Conservation (phyloP, 352 stramenopile genomes). For the Phytophthora tubulina region DNA sequence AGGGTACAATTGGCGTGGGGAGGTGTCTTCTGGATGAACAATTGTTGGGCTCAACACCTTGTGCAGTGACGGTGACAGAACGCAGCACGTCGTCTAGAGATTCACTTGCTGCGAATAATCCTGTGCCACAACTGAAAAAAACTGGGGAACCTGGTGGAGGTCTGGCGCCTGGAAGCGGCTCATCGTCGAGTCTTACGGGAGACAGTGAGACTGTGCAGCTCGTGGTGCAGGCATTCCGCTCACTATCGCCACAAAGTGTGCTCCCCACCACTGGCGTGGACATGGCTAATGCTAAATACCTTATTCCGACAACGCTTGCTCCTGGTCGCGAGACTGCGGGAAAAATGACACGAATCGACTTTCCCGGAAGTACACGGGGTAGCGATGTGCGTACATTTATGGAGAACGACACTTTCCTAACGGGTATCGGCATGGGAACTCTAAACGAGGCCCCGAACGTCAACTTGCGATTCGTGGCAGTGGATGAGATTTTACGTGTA, state of each 20-base stretch:
- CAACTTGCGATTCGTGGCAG: slow-evolving; percentile 61
- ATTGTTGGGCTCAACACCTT: slow-evolving; percentile 52
- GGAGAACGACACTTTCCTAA: slow-evolving; percentile 76
- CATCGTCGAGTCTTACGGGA: slow-evolving; percentile 16
- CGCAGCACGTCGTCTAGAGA: slow-evolving; percentile 54
- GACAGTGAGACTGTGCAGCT: slow-evolving; percentile 60
- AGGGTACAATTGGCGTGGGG: slow-evolving; percentile 61
- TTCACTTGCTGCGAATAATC: slow-evolving; percentile 26
- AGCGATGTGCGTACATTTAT: slow-evolving; percentile 57
- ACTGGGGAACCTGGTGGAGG: slow-evolving; percentile 4
- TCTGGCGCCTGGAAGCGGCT: slow-evolving; percentile 17
- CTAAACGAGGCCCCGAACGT: slow-evolving; percentile 42
- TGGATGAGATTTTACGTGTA: slow-evolving; percentile 85
- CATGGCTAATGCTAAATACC: slow-evolving; percentile 81
- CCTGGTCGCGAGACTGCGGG: slow-evolving; percentile 43
- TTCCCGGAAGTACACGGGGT: slow-evolving; percentile 30
- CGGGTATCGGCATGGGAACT: slow-evolving; percentile 38
- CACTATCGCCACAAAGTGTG: slow-evolving; percentile 55
- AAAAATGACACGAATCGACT: slow-evolving; percentile 34
- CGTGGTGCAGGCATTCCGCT: slow-evolving; percentile 65
- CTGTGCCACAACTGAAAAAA: slow-evolving; percentile 26
- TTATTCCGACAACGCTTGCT: slow-evolving; percentile 71
- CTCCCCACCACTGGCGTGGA: slow-evolving; percentile 71
- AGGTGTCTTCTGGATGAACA: slow-evolving; percentile 66
- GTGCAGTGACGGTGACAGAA: slow-evolving; percentile 59